These are phyloP conservation scores for Suillus brevipes DNA, from an alignment of 768 basidiomycete genomes.

Conservation along the genomic window DNA sequence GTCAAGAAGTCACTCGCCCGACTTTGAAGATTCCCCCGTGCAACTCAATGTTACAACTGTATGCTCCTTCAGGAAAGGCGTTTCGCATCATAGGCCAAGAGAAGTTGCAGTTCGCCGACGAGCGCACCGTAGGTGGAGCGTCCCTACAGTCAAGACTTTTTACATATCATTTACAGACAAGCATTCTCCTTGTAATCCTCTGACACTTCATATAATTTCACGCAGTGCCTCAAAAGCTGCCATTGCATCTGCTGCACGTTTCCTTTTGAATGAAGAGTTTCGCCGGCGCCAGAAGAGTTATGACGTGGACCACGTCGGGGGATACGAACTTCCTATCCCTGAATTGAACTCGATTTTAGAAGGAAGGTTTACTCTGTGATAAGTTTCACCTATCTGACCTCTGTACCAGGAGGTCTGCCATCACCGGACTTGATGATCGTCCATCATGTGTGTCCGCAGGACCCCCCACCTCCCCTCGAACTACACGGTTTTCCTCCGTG, in stretches of 20 bases:
- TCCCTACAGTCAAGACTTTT: neutral
- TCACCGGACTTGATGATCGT: conserved; percentile 79
- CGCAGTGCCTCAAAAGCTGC: conserved; percentile 63
- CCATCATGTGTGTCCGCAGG: conserved; percentile 49
- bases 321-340: conserved; percentile 43
- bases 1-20: conserved; percentile 63
- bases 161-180: conserved; percentile 8
- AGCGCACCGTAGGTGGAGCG: conserved; percentile 20
- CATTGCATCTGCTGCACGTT: conserved; percentile 54
- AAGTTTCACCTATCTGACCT: conserved; percentile 5
- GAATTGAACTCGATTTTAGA: conserved; percentile 54
- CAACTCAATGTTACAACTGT: conserved; percentile 24
- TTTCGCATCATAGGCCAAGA: conserved; percentile 21
- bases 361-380: conserved; percentile 41
- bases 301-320: conserved; percentile 1
- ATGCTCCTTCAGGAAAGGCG: conserved; percentile 7
- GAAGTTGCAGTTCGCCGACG: conserved; percentile 28
- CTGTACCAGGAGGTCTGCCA: conserved; percentile 44
- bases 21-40: conserved; percentile 14
- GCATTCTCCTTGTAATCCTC: conserved; percentile 19
- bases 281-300: conserved; percentile 7
- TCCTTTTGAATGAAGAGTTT: conserved; percentile 36
- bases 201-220: conserved; percentile 59
- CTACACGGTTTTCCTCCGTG: conserved; percentile 81
- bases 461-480: conserved; percentile 52